A percentile compares a stretch with the other conserved stretches of the same genome.
Evolutionary conservation across 805 yeast genomes (phyloP).

Genomic region (Vanderwaltozyma verrucispora): DNA sequence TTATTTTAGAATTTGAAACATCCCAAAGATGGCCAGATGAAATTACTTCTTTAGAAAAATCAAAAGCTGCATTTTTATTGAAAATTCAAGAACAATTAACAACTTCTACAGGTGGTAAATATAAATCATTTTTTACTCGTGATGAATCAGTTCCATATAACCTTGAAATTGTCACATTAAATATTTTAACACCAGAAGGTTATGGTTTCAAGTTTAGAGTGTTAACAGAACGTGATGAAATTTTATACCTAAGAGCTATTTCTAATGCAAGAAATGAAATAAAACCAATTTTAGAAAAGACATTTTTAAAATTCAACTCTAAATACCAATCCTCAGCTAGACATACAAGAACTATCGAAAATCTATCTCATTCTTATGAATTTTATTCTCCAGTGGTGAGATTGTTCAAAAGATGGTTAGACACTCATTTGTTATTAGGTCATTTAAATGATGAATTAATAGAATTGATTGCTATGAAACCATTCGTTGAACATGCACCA

Average conservation of each 20-base stretch:
- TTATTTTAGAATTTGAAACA: slow-evolving; percentile 76
- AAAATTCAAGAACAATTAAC: slow-evolving; percentile 45
- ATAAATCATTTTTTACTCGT: slow-evolving; percentile 49
- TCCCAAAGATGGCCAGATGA: slow-evolving; percentile 97
- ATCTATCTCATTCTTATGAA: slow-evolving; percentile 60
- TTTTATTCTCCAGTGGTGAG: slow-evolving; percentile 73
- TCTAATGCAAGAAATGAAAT: slow-evolving; percentile 51
- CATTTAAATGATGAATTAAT: slow-evolving; percentile 71
- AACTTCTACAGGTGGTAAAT: slow-evolving; percentile 40
- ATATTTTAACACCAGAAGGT: slow-evolving; percentile 79
- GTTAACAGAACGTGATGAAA: slow-evolving; percentile 75
- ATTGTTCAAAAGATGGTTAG: slow-evolving; percentile 82
- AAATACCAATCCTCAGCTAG: slow-evolving; percentile 57
- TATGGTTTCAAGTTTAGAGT: slow-evolving; percentile 74
- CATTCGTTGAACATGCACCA: slow-evolving; percentile 85
- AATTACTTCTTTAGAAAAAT: slow-evolving; percentile 68
- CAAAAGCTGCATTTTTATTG: slow-evolving; percentile 81
- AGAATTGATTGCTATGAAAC: slow-evolving; percentile 73
- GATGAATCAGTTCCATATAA: slow-evolving; percentile 64
- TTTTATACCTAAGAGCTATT: slow-evolving; percentile 61
- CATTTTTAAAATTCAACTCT: slow-evolving; percentile 53
- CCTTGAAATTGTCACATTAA: slow-evolving; percentile 44
- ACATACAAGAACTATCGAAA: slow-evolving; percentile 71
- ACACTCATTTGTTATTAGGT: slow-evolving; percentile 60
- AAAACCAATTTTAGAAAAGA: slow-evolving; percentile 46